A percentile compares a stretch with the other conserved stretches of the same genome.
phyloP scores from a whole-genome alignment of 495 filamentous ascomycete species.

The Xylaria bambusicola region DNA sequence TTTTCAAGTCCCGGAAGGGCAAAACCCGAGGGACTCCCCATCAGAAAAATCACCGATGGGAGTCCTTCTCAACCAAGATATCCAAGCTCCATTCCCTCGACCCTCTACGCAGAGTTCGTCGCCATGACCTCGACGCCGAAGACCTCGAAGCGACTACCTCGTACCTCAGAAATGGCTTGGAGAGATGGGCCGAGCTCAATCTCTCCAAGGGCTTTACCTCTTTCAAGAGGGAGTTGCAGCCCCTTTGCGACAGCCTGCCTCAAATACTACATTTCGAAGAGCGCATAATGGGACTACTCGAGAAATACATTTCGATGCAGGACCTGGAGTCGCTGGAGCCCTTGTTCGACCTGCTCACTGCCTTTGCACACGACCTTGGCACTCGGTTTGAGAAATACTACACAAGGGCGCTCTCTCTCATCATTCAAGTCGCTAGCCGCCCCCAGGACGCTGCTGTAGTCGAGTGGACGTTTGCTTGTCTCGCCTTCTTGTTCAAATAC shows the following conservation, averaged over 20 bases:
- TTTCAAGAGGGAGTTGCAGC: conserved; percentile 71
- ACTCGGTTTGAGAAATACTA: conserved; percentile 88
- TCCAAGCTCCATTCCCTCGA: conserved; percentile 86
- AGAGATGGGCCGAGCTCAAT: conserved; percentile 90
- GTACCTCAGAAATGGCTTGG: conserved; percentile 77
- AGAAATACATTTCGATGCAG: conserved; percentile 72
- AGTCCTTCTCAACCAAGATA: conserved; percentile 90
- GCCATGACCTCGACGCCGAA: conserved; percentile 75
- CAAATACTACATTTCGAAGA: conserved; percentile 88
- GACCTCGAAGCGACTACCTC: conserved; percentile 69
- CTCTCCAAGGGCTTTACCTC: conserved; percentile 74
- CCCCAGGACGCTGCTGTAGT: conserved; percentile 70
- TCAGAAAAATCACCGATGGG: conserved; percentile 81
- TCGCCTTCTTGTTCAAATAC: conserved; percentile 97
- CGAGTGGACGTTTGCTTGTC: conserved; percentile 93
- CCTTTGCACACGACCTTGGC: conserved; percentile 91
- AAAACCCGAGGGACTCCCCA: conserved; percentile 67
- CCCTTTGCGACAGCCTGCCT: conserved; percentile 83
- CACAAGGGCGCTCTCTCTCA: conserved; percentile 64
- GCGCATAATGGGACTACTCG: conserved; percentile 76
- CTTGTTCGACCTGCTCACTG: conserved; percentile 76
- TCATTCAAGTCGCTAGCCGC: conserved; percentile 55
- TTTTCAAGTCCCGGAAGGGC: conserved; percentile 63
- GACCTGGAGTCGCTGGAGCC: conserved; percentile 81
- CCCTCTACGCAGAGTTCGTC: conserved; percentile 82